A percentile compares a stretch with the other conserved stretches of the same genome.
These are phyloP conservation scores for Chimonanthus salicifolius DNA, from an alignment of 164 flowering plant genomes.

Conservation along the genomic window DNA sequence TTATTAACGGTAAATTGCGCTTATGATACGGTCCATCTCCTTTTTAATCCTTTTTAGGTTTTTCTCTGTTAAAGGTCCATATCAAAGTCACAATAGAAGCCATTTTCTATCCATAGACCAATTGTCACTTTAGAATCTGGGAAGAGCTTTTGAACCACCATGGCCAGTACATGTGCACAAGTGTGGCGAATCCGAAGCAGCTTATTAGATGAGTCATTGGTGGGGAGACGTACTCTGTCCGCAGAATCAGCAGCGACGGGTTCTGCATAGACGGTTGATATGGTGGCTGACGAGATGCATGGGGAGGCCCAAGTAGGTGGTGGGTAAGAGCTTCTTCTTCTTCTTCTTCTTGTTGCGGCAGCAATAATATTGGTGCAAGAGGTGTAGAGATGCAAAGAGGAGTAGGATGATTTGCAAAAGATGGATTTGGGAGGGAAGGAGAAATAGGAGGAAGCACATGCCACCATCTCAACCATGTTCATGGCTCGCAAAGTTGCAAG, in stretches of 20 bases:
- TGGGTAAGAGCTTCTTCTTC: neutral
- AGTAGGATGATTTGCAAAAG: no score
- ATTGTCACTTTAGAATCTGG: slow-evolving; percentile 94
- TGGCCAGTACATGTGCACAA: slow-evolving; percentile 98
- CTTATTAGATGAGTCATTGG: slow-evolving; percentile 63
- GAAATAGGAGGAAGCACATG: no score
- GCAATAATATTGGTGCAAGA: no score
- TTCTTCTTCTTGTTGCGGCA: no score
- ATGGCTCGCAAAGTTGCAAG: neutral
- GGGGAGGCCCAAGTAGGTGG: no score
- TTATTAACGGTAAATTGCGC: slow-evolving; percentile 69
- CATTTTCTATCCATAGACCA: slow-evolving; percentile 96
- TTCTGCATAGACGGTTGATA: no score
- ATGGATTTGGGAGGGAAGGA: no score
- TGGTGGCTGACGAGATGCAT: no score
- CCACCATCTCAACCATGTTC: no score
- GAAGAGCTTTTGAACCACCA: slow-evolving; percentile 94
- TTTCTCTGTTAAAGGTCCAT: slow-evolving; percentile 82
- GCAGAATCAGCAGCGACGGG: neutral
- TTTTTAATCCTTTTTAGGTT: slow-evolving; percentile 90
- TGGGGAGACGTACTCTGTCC: slow-evolving; percentile 57
- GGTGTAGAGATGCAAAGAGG: no score
- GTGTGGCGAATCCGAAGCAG: slow-evolving; percentile 80
- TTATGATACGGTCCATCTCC: slow-evolving; percentile 94
- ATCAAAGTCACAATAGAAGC: slow-evolving; percentile 95